phyloP scores from a whole-genome alignment of 2,329 filamentous ascomycete genomes.

The Diplodia mutila region DNA sequence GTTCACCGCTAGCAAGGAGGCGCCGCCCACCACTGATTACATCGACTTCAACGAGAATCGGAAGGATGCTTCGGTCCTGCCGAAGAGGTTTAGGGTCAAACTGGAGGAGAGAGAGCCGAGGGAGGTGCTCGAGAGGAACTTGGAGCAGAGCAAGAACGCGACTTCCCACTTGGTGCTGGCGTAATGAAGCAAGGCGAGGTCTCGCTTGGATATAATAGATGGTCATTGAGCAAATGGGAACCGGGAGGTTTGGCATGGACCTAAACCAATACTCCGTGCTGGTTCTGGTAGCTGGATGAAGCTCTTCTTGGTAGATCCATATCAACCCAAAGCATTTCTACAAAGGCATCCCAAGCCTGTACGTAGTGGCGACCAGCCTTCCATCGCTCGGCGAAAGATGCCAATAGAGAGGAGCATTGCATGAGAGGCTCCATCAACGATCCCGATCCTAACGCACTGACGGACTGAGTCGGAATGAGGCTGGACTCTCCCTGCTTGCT shows the following conservation, averaged over 20 bases:
- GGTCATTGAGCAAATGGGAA: background rate
- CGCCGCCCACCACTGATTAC: conserved; percentile 17
- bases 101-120: conserved; percentile 20
- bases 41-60: conserved; percentile 25
- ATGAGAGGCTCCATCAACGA: conserved; percentile 16
- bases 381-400: conserved; percentile 22
- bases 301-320: background rate
- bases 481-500: conserved; percentile 17
- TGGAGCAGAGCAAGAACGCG: conserved; percentile 12
- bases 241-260: background rate
- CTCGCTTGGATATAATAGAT: background rate
- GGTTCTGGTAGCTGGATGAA: background rate
- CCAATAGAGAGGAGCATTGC: conserved; percentile 12
- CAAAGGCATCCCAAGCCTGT: conserved; percentile 21
- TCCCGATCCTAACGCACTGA: background rate
- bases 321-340: conserved; percentile 16
- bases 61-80: conserved; percentile 17
- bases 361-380: background rate
- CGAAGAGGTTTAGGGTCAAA: conserved; percentile 16
- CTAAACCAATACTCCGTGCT: background rate
- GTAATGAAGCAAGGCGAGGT: background rate
- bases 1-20: conserved; percentile 14
- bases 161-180: conserved; percentile 18
- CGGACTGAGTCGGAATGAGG: background rate
- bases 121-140: conserved; percentile 10